Evolutionary conservation across 495 filamentous ascomycete species (phyloP).

Genomic region (Neurospora sublineolata): DNA sequence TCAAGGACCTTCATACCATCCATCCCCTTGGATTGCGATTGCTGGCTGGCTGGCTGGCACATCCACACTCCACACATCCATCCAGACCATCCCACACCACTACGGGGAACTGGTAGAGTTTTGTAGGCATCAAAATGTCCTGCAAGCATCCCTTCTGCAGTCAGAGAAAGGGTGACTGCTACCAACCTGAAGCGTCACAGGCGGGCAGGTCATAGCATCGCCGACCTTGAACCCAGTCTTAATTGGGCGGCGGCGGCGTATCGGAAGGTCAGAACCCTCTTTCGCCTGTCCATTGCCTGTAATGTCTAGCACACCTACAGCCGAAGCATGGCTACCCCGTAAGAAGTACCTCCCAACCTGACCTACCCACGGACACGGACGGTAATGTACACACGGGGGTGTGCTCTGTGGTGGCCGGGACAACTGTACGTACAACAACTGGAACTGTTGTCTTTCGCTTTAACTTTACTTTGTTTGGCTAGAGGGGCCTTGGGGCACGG

Average conservation of each 20-base stretch:
- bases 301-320: not conserved
- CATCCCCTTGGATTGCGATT: not conserved
- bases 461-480: not conserved
- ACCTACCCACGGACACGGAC: not conserved
- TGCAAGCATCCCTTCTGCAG: not conserved
- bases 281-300: not conserved
- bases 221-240: not conserved
- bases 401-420: not conserved
- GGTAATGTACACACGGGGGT: not conserved
- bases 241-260: not conserved
- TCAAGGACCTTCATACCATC: not conserved
- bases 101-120: not conserved
- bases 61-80: not conserved
- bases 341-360: not conserved
- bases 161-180: not conserved
- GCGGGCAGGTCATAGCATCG: not conserved
- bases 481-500: not conserved
- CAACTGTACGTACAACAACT: not conserved
- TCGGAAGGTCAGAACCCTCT: not conserved
- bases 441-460: not conserved
- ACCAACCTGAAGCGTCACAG: not conserved
- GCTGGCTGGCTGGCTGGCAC: not conserved
- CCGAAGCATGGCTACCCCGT: not conserved
- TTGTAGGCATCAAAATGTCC: not conserved
- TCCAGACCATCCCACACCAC: not conserved